Evolutionary conservation across 257 asterid genomes (phyloP), one percentile per base, ranked within the genome.

Genomic region (Solanum lycopersicoides): DNA sequence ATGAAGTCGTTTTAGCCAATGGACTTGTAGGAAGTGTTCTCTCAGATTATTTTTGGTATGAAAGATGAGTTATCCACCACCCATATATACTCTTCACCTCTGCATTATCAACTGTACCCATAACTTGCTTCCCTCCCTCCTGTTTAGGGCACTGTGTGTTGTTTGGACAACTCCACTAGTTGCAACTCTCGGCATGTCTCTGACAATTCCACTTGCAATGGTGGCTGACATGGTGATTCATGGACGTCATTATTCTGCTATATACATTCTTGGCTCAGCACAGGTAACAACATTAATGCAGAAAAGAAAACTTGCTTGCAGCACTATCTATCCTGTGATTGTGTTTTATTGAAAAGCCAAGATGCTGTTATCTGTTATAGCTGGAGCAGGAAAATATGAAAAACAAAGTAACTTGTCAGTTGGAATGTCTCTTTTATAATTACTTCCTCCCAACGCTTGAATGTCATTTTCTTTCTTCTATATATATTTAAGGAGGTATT

Each of bases 91-190:
- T 47, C 85, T 28, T 80, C 25, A 10, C 68, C 18, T 80, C 30
- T 30, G 85, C 28, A 2, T 47, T 30, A 32, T 47, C 85, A 47
- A 45, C 23, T 47, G 2, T 45, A 79, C 76, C 73, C 50, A 74
- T 12, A 5, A 80, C 59, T 56, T 69, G 86, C 66, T 77, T 25
- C 45, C 18, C 39, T 37, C 39, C 39, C 23, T 88, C 84, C 88
- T 86, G 6, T 79, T 80, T 80, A 97, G 99, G 98, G 99, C 99
- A 72, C 92, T 97, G 45, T 95, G 99, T 89, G 99, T 97, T 32
- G 99, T 97, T 74, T 97, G 99, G 99, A 97, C 99, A 69, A 97
- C 99, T 45, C 99, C 99, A 9, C 89, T 97, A 23, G 99, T 97
- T 82, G 99, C 99, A 87, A 97, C 99, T 30, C 89, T 97, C 87